phyloP scores from a whole-genome alignment of 1,284 basidiomycete genomes.

The Leccinum solheimii region DNA sequence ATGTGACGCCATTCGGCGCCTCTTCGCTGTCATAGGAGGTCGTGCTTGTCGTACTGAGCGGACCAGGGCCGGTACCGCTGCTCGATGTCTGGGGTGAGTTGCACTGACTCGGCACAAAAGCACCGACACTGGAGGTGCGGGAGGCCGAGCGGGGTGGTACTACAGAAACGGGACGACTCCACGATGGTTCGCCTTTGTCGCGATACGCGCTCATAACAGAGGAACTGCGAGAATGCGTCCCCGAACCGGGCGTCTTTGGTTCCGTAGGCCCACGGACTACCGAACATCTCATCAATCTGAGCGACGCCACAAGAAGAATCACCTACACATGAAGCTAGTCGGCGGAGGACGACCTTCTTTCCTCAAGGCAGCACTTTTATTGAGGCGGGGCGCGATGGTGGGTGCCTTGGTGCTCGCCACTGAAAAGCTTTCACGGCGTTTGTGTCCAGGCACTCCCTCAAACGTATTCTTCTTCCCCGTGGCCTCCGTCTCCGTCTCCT shows the following conservation, averaged over 20 bases:
- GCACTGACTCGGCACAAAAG: conserved; percentile 17
- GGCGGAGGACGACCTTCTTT: conserved; percentile 51
- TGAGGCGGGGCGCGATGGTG: conserved; percentile 61
- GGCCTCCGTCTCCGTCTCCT: conserved; percentile 36
- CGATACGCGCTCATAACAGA: conserved; percentile 36
- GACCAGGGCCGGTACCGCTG: conserved; percentile 30
- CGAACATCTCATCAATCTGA: conserved; percentile 2
- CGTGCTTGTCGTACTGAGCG: conserved; percentile 28
- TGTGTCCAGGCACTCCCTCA: conserved; percentile 80
- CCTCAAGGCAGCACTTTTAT: conserved; percentile 68
- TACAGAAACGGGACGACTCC: conserved; percentile 25
- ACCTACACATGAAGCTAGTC: conserved; percentile 65
- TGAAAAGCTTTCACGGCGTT: conserved; percentile 68
- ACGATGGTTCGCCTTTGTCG: conserved; percentile 17
- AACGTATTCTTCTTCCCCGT: conserved; percentile 46
- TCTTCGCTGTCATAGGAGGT: conserved; percentile 21
- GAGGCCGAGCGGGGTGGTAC: conserved; percentile 30
- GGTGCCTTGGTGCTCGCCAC: conserved; percentile 66
- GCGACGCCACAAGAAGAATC: not conserved
- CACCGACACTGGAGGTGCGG: conserved; percentile 21
- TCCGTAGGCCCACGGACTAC: conserved; percentile 45
- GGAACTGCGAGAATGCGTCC: conserved; percentile 42
- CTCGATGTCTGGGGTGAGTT: conserved; percentile 32
- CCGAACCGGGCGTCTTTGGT: conserved; percentile 42
- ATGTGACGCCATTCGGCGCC: conserved; percentile 20